Base-by-base conservation (phyloP, 2,329 filamentous ascomycete species). In the Fusarium albosuccineum region DNA sequence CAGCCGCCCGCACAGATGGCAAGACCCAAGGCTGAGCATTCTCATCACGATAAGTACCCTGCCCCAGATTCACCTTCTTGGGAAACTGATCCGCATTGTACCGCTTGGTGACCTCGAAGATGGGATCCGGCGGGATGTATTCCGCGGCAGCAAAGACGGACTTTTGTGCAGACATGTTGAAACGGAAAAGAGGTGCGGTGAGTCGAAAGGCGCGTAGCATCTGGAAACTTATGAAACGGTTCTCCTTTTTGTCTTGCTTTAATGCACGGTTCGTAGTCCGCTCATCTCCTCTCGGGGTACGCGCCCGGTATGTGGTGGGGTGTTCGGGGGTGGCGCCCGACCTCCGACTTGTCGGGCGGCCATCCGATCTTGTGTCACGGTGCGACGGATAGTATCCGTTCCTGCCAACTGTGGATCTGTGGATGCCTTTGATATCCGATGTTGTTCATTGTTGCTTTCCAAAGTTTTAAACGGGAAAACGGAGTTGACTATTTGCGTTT, bases 11-110 rank as follows among this genome's bases (percentile, higher is more conserved):
- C 3, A 82, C 79, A 2, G 74, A 76, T 0, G 80, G 80, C 2
- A 82, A 56, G 2, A 81, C 60, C 79, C 79, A 82, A 3, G 79
- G 79, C 42, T 77, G 66, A 9, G 73, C 78, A 26, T 78, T 70
- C 22, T 76, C 79, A 57, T 82, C 78, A 4, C 78, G 73, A 42
- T 82, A 82, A 0, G 76, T 74, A 1, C 80, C 80, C 27, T 75
- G 74, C 1, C 78, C 78, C 6, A 82, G 72, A 41, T 80, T 81
- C 53, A 80, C 76, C 62, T 81, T 82, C 2, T 71, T 74, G 0
- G 73, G 67, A 7, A 57, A 40, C 2, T 60, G 17, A 33, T 82
- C 79, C 0, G 71, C 74, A 5, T 74, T 62, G 57, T 74, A 82
- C 0, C 69, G 59, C 44, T 71, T 74, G 2, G 75, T 79, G 1